Percentiles rank a stretch among this genome's conserved stretches.
Evolutionary conservation across 1,284 basidiomycete genomes (phyloP).

Genomic region (Malassezia dermatis): DNA sequence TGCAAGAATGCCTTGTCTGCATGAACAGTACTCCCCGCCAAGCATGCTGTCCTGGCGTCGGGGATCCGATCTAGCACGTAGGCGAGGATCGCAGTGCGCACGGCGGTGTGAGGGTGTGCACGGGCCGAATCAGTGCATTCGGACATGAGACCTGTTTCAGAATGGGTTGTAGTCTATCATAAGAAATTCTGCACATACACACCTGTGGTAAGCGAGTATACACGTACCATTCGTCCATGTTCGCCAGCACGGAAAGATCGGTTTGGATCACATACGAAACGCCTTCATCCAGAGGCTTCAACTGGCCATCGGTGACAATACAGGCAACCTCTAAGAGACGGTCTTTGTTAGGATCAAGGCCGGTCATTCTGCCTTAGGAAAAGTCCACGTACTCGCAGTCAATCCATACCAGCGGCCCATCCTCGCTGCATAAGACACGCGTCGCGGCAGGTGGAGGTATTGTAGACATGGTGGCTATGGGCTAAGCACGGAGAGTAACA

Average conservation of each 20-base stretch:
- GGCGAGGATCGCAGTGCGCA: constrained; percentile 48
- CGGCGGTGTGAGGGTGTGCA: constrained; percentile 46
- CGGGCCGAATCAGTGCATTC: constrained; percentile 20
- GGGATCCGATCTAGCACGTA: constrained; percentile 52
- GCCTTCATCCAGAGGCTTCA: constrained; percentile 63
- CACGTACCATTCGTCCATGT: constrained; percentile 37
- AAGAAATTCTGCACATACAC: neutral
- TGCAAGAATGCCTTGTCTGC: constrained; percentile 63
- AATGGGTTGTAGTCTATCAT: constrained; percentile 22
- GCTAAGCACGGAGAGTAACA: neutral
- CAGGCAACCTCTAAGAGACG: constrained; percentile 66
- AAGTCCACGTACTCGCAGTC: constrained; percentile 58
- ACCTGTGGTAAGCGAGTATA: neutral
- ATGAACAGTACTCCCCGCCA: constrained; percentile 73
- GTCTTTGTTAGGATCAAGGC: constrained; percentile 57
- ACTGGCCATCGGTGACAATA: constrained; percentile 67
- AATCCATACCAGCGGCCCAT: constrained; percentile 72
- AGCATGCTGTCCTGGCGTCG: constrained; percentile 54
- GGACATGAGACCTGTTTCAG: constrained; percentile 23
- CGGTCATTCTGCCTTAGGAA: constrained; percentile 57
- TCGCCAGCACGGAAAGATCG: constrained; percentile 57
- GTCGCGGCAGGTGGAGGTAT: constrained; percentile 32
- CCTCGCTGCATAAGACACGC: constrained; percentile 30
- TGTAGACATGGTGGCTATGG: constrained; percentile 5
- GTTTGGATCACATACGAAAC: constrained; percentile 62